Conservation (phyloP, 495 filamentous ascomycete species). For the Podospora appendiculata region DNA sequence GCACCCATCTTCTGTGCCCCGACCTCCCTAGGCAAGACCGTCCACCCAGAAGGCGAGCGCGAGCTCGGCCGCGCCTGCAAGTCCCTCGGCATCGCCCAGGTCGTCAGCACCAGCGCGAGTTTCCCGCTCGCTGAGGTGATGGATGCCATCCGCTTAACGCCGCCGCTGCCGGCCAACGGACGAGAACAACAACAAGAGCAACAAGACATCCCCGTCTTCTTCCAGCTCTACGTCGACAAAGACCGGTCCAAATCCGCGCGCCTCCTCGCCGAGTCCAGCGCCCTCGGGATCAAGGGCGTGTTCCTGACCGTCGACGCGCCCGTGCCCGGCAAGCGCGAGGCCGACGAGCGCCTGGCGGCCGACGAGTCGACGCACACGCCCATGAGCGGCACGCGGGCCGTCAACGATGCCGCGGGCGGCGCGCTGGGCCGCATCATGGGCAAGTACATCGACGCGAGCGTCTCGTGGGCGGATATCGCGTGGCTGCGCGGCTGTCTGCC, state of each 20-base stretch:
- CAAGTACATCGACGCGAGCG: slow-evolving; percentile 58
- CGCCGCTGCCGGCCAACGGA: background rate
- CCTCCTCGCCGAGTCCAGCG: slow-evolving; percentile 49
- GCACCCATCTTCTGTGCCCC: slow-evolving; percentile 66
- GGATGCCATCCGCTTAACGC: slow-evolving; percentile 28
- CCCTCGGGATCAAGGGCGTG: slow-evolving; percentile 55
- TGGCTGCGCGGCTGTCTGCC: slow-evolving; percentile 35
- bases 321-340: slow-evolving; percentile 55
- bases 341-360: slow-evolving; percentile 46
- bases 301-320: slow-evolving; percentile 64
- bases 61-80: slow-evolving; percentile 60
- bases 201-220: slow-evolving; percentile 47
- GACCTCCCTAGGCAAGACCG: slow-evolving; percentile 66
- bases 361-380: slow-evolving; percentile 50
- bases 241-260: slow-evolving; percentile 59
- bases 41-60: slow-evolving; percentile 63
- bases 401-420: slow-evolving; percentile 62
- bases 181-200: background rate
- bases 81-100: slow-evolving; percentile 34
- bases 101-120: slow-evolving; percentile 66
- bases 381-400: slow-evolving; percentile 49
- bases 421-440: slow-evolving; percentile 67
- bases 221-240: slow-evolving; percentile 78
- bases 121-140: slow-evolving; percentile 57
- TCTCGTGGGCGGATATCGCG: slow-evolving; percentile 66